Evolutionary conservation across 495 filamentous ascomycete species (phyloP).

Genomic region (Sporormia fimetaria): DNA sequence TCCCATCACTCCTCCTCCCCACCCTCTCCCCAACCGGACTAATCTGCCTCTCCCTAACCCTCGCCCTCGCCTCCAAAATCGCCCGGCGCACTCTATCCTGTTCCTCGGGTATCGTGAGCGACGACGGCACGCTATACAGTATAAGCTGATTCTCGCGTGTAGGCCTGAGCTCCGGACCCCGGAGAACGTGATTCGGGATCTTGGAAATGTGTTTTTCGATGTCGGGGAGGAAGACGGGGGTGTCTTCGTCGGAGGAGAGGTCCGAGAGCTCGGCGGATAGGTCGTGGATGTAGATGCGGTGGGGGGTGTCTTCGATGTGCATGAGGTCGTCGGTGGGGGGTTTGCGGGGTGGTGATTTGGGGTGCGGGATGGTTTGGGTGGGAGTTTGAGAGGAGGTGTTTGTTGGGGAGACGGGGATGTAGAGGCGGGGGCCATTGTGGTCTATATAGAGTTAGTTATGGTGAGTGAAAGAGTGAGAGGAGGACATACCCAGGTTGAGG

Average conservation of each 20-base stretch:
- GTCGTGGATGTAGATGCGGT: constrained; percentile 82
- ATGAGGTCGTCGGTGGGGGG: constrained; percentile 48
- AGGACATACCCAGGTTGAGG: constrained; percentile 63
- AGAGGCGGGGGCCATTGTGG: constrained; percentile 24
- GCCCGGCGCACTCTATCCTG: constrained; percentile 74
- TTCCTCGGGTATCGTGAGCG: constrained; percentile 62
- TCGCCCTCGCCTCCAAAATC: constrained; percentile 68
- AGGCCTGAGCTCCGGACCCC: constrained; percentile 33
- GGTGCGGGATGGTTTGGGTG: constrained; percentile 14
- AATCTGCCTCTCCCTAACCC: constrained; percentile 45
- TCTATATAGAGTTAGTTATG: constrained; percentile 8
- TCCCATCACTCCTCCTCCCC: background rate
- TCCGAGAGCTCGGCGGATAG: constrained; percentile 78
- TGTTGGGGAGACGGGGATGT: constrained; percentile 23
- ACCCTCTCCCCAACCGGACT: constrained; percentile 8
- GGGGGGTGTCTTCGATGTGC: constrained; percentile 77
- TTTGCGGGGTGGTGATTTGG: constrained; percentile 2
- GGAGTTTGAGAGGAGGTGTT: constrained; percentile 32
- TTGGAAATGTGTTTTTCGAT: constrained; percentile 67
- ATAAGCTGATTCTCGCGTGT: constrained; percentile 56
- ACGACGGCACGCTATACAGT: constrained; percentile 67
- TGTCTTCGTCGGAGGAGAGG: constrained; percentile 37
- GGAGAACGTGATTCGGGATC: constrained; percentile 56
- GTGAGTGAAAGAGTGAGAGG: constrained; percentile 30
- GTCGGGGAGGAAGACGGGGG: constrained; percentile 67